These are phyloP conservation scores for Wolfiporia cocos DNA, from an alignment of 1,284 basidiomycete genomes.

Conservation along the genomic window DNA sequence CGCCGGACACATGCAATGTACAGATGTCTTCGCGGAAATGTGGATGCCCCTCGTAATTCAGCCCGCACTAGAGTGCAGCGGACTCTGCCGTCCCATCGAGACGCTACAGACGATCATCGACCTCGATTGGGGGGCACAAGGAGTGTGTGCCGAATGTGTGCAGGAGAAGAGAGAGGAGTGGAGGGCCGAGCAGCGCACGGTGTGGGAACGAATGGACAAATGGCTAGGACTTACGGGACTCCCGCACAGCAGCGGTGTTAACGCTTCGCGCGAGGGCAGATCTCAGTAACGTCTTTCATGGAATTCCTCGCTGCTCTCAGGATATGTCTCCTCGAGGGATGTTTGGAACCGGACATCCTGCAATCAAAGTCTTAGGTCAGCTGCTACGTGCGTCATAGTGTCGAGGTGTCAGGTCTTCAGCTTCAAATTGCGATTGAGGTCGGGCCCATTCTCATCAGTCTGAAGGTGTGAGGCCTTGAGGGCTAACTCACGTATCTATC, in stretches of 20 bases:
- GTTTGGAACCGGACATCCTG: too few species aligned
- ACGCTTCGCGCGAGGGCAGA: too few species aligned
- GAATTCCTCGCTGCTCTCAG: too few species aligned
- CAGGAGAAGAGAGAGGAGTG: conserved; percentile 59
- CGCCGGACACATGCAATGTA: conserved; percentile 66
- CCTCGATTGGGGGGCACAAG: conserved; percentile 50
- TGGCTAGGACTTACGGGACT: conserved; percentile 35
- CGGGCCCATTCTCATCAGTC: too few species aligned
- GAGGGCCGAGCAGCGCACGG: conserved; percentile 47
- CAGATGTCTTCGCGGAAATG: conserved; percentile 57
- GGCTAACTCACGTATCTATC: too few species aligned
- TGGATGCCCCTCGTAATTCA: conserved; percentile 66
- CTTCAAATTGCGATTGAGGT: too few species aligned
- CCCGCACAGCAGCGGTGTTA: background rate
- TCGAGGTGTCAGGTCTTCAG: too few species aligned
- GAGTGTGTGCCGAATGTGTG: conserved; percentile 53
- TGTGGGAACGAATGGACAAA: conserved; percentile 56
- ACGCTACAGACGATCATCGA: conserved; percentile 51
- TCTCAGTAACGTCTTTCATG: too few species aligned
- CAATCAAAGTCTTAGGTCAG: background rate
- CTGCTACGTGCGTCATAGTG: background rate
- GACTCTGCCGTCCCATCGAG: conserved; percentile 53
- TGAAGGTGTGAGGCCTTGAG: too few species aligned
- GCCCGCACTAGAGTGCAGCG: conserved; percentile 57
- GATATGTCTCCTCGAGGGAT: too few species aligned